Conservation (phyloP, 345 rosid species). For the Camelina sativa region DNA sequence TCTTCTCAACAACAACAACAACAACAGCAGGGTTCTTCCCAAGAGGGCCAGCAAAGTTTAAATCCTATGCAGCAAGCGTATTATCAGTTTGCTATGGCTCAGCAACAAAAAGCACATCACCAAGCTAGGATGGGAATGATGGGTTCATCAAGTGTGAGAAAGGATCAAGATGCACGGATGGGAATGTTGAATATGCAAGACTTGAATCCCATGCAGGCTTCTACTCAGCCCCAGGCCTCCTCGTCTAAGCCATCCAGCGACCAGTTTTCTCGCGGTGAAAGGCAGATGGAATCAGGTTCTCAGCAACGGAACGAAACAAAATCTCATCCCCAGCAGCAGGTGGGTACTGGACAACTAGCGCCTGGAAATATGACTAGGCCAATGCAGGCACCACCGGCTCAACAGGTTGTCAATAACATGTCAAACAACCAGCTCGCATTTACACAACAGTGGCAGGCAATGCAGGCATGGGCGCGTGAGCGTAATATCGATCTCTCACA, state of each 20-base stretch:
- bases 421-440: constrained; percentile 69
- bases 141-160: constrained; percentile 53
- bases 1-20: constrained; percentile 62
- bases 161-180: constrained; percentile 69
- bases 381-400: constrained; percentile 70
- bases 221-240: constrained; percentile 79
- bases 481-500: constrained; percentile 86
- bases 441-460: constrained; percentile 80
- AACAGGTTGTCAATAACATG: constrained; percentile 61
- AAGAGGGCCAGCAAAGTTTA: constrained; percentile 72
- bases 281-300: constrained; percentile 66
- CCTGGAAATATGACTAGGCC: constrained; percentile 66
- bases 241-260: constrained; percentile 77
- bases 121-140: constrained; percentile 79
- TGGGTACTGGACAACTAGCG: constrained; percentile 60
- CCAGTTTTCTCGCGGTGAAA: constrained; percentile 65
- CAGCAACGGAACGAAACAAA: constrained; percentile 71
- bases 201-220: constrained; percentile 68
- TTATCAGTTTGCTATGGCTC: constrained; percentile 77
- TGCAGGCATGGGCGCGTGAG: constrained; percentile 91
- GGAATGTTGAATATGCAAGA: constrained; percentile 87
- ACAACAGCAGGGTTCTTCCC: constrained; percentile 63
- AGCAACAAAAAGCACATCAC: constrained; percentile 77
- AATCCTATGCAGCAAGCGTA: constrained; percentile 89
- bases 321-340: constrained; percentile 56